phyloP scores from a whole-genome alignment of 2,329 filamentous ascomycete genomes.

The Aspergillus japonicus region DNA sequence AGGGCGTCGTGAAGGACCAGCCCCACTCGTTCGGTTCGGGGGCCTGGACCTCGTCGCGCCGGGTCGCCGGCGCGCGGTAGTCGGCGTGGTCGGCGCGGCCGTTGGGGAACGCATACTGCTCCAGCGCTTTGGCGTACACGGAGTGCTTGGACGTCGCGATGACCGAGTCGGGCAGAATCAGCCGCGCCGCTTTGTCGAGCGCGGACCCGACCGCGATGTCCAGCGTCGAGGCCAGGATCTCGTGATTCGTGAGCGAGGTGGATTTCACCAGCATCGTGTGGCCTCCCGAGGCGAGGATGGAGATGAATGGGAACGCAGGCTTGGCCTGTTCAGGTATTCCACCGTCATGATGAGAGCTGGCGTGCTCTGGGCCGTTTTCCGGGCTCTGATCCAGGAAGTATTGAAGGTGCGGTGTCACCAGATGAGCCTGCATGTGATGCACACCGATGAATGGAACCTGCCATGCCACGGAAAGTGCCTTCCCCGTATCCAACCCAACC shows the following conservation, averaged over 20 bases:
- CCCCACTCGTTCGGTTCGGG: slow-evolving; percentile 50
- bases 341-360: background rate
- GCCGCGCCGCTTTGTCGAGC: slow-evolving; percentile 81
- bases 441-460: slow-evolving; percentile 78
- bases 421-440: slow-evolving; percentile 97
- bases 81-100: slow-evolving; percentile 36
- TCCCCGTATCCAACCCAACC: slow-evolving; percentile 77
- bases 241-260: slow-evolving; percentile 64
- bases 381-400: slow-evolving; percentile 53
- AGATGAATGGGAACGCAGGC: slow-evolving; percentile 79
- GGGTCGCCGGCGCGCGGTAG: slow-evolving; percentile 60
- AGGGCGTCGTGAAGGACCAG: slow-evolving; percentile 70
- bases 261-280: slow-evolving; percentile 86
- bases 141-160: slow-evolving; percentile 59
- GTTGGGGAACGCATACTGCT: slow-evolving; percentile 71
- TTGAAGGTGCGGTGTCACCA: slow-evolving; percentile 79
- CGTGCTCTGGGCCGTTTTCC: slow-evolving; percentile 12
- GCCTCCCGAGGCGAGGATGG: slow-evolving; percentile 85
- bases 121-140: slow-evolving; percentile 79
- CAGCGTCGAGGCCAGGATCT: slow-evolving; percentile 68
- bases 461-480: slow-evolving; percentile 83
- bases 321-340: background rate
- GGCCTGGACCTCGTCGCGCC: slow-evolving; percentile 58
- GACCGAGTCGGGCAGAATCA: slow-evolving; percentile 64
- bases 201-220: slow-evolving; percentile 88